These are phyloP conservation scores for Saitozyma sp. DNA, from an alignment of 768 basidiomycete species.

Conservation along the genomic window DNA sequence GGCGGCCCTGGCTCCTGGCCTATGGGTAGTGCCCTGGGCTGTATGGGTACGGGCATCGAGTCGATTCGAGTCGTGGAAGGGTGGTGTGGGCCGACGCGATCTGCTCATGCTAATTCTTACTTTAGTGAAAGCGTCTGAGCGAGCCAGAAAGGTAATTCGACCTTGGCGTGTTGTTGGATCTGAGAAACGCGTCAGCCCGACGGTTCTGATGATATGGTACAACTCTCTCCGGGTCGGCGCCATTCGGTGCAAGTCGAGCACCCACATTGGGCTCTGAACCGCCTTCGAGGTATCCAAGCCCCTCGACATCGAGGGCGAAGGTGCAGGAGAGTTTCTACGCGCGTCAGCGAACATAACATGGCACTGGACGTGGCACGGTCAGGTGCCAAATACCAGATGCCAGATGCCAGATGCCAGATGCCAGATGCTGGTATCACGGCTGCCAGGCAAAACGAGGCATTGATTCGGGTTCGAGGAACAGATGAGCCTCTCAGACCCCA, in stretches of 20 bases:
- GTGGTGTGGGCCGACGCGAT: neutral
- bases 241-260: neutral
- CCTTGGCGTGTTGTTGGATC: slow-evolving; percentile 75
- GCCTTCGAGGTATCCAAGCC: slow-evolving; percentile 86
- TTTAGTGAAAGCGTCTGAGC: slow-evolving; percentile 80
- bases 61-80: neutral
- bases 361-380: too few species aligned
- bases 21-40: too few species aligned
- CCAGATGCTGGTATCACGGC: too few species aligned
- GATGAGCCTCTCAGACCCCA: slow-evolving; percentile 5
- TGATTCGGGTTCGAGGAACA: neutral
- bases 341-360: neutral
- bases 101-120: slow-evolving; percentile 53
- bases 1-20: too few species aligned
- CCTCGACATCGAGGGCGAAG: slow-evolving; percentile 79
- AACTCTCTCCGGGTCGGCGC: slow-evolving; percentile 1
- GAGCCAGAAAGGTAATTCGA: slow-evolving; percentile 87
- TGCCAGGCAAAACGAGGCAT: neutral
- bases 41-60: too few species aligned
- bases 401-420: too few species aligned
- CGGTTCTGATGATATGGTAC: too few species aligned
- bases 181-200: slow-evolving; percentile 43
- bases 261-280: slow-evolving; percentile 79
- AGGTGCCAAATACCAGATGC: too few species aligned
- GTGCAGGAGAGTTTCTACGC: slow-evolving; percentile 86